These are phyloP conservation scores for Globisporangium sylvaticum DNA, from an alignment of 352 stramenopile genomes.

Conservation along the genomic window DNA sequence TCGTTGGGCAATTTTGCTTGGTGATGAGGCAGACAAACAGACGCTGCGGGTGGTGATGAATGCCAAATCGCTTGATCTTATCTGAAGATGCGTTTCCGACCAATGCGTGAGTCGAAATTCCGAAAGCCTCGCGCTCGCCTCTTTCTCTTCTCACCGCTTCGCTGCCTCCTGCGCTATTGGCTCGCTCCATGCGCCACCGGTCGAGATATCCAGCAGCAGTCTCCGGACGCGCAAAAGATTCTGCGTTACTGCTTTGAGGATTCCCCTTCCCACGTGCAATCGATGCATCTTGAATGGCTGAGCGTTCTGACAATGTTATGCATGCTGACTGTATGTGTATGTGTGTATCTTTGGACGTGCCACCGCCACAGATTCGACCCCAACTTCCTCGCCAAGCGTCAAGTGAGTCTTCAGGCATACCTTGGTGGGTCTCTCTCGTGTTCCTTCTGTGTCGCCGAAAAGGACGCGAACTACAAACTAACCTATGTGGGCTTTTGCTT, in stretches of 20 bases:
- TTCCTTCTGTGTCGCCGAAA: background rate
- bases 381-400: conserved; percentile 76
- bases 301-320: background rate
- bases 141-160: background rate
- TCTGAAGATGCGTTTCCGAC: conserved; percentile 33
- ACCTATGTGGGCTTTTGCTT: background rate
- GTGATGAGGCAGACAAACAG: background rate
- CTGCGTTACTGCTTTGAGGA: conserved; percentile 32
- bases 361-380: conserved; percentile 58
- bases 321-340: conserved; percentile 6
- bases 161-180: background rate
- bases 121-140: conserved; percentile 8
- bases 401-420: conserved; percentile 72
- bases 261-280: conserved; percentile 2
- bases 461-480: background rate
- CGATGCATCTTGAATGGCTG: background rate
- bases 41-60: conserved; percentile 34
- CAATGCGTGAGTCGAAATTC: conserved; percentile 11
- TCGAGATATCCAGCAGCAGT: background rate
- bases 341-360: background rate
- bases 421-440: conserved; percentile 33
- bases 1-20: background rate
- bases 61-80: conserved; percentile 91
- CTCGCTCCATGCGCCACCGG: background rate
- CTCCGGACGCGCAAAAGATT: background rate